Evolutionary conservation across 176 grass and related monocot species (phyloP), one percentile per base, ranked within the genome.

Genomic region (Raddia guianensis): DNA sequence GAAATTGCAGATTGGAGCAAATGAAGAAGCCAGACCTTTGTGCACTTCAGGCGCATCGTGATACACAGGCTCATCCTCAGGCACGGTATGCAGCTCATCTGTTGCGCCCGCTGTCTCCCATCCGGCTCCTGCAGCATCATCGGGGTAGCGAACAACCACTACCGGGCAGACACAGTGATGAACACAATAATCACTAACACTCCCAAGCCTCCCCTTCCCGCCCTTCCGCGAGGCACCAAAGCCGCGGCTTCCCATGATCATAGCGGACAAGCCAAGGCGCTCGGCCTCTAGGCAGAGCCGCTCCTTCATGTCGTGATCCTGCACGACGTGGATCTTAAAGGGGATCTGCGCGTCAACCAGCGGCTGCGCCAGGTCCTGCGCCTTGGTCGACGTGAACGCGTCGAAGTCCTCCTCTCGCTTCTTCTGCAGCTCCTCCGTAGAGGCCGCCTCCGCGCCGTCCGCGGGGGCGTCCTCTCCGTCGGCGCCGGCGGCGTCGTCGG

Each of bases 231-330:
- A 82, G 9, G 94, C 94, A 9, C 94, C 91, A 3, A 97, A 91
- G 0, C 94, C 94, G 69, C 94, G 84, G 74, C 94, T 97, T 0
- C 94, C 94, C 94, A 97, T 97, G 84, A 97, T 97, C 75, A 97
- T 92, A 8, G 94, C 94, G 13, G 83, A 87, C 1, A 93, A 52
- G 53, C 91, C 91, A 5, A 97, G 84, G n/a, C 91, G 83, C 81
- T 97, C 94, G 1, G 92, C 86, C 86, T 97, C 94, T 13, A 97
- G 89, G 70, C 94, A 97, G 72, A 97, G 89, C 8, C 94, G 81
- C 86, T 97, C 94, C 87, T 93, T 97, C 94, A 97, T 97, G 91
- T 97, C 94, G 82, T 97, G 94, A 68, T 97, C 94, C 87, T 97
- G 93, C 3, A 93, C 94, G 66, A 97, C 80, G 53, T 97, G 94